Base-by-base conservation (phyloP, 2,329 filamentous ascomycete genomes). In the Botrytis tulipae region DNA sequence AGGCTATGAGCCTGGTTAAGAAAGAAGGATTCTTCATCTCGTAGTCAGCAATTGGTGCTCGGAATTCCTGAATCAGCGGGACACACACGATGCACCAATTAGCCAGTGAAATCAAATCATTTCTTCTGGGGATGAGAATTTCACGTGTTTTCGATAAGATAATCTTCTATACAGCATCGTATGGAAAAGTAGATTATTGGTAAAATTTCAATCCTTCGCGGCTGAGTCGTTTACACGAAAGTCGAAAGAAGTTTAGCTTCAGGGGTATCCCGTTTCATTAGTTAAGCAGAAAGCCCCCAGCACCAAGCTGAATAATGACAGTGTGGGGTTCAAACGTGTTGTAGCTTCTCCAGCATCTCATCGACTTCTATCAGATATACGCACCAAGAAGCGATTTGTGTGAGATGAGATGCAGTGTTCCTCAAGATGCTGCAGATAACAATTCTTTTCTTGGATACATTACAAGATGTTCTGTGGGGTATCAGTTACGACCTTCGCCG, bases 201-300 rank as follows among this genome's bases (percentile, higher is more conserved):
- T 35, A 68, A 42, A 57, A 68, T 9, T 16, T 68, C 22, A 46
- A 72, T 72, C 70, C 70, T 72, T 72, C 65, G 40, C 70, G 62
- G 70, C 70, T 48, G 70, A 72, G 48, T 60, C 37, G 48, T 46
- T 68, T 68, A 32, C 25, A 67, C 5, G 29, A 46, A 46, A 68
- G 61, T 14, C 57, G 35, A 54, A 42, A 72, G 20, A 48, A 20
- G 70, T 67, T 46, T 67, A 72, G 70, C 70, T 59, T 48, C 61
- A 67, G 70, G 70, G 48, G 61, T 4, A 42, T n/a, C 16, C n/a
- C 22, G 61, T 57, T 37, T 25, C 35, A 51, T 48, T 54, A 72
- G 40, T 12, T 54, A 66, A 68, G 48, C 66, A 68, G n/a, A n/a
- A 57, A 57, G 35, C 16, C 25, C 66, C 66, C 48, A 57, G 29